Evolutionary conservation across 495 filamentous ascomycete genomes (phyloP).

Genomic region (Mycothermus thermophilus): DNA sequence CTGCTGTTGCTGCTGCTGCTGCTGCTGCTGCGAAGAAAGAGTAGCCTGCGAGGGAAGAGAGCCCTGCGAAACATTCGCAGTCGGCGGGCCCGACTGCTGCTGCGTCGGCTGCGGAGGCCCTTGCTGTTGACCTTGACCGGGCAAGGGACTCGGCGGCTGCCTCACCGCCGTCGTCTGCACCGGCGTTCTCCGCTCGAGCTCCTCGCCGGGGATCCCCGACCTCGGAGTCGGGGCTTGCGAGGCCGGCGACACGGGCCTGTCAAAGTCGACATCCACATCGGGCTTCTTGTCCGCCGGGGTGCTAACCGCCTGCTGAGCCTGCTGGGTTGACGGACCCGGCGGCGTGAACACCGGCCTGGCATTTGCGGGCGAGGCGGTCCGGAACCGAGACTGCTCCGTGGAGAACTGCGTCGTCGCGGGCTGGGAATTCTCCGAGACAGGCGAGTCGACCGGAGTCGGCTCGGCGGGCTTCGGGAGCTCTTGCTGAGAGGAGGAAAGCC

Average conservation of each 20-base stretch:
- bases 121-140: no score
- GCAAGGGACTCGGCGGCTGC: no score
- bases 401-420: constrained; percentile 7
- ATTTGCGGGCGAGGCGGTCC: constrained; percentile 12
- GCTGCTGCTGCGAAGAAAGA: no score
- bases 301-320: no score
- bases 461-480: constrained; percentile 2
- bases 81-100: no score
- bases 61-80: no score
- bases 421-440: constrained; percentile 13
- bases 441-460: constrained; percentile 10
- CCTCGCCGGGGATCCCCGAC: constrained; percentile 1
- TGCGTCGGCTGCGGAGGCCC: no score
- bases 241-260: constrained; percentile 1
- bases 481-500: constrained; percentile 8
- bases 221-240: not conserved
- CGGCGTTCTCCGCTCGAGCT: constrained; percentile 1
- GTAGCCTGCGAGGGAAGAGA: no score
- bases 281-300: no score
- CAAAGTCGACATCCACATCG: not conserved
- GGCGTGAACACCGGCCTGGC: constrained; percentile 8
- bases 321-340: no score
- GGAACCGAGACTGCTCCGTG: constrained; percentile 8
- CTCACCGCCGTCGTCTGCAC: no score
- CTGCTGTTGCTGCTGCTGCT: no score